phyloP scores from a whole-genome alignment of 305 asterid species.

The Solanum hybrid region DNA sequence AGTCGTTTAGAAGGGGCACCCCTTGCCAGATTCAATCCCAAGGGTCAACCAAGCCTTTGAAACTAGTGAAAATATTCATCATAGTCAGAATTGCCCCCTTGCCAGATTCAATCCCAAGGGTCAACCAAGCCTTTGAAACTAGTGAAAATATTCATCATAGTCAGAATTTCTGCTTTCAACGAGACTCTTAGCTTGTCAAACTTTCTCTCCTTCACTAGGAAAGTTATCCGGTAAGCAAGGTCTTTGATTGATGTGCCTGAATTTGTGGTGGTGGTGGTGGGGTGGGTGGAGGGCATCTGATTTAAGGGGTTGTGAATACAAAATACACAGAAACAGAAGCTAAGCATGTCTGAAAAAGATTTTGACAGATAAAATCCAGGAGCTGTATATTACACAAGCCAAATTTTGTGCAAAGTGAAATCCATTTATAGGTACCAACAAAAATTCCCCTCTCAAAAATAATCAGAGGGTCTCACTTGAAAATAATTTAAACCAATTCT shows the following conservation, averaged over 20 bases:
- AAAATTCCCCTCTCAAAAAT: constrained; percentile 29
- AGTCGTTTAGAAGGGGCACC: too few species aligned
- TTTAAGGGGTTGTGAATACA: not conserved
- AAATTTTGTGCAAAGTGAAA: not conserved
- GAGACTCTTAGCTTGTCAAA: not conserved
- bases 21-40: not conserved
- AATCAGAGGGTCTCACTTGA: constrained; percentile 34
- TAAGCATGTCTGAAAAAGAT: not conserved
- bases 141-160: too few species aligned
- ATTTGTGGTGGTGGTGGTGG: not conserved
- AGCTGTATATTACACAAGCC: constrained; percentile 7
- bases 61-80: too few species aligned
- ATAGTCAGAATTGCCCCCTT: too few species aligned
- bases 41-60: too few species aligned
- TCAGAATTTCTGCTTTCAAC: too few species aligned
- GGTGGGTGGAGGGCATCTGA: too few species aligned
- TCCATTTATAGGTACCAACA: not conserved
- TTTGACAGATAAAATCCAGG: not conserved
- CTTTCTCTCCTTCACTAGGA: not conserved
- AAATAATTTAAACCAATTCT: constrained; percentile 26
- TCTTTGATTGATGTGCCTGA: not conserved
- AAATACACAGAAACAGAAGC: not conserved
- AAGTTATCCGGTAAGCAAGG: not conserved
- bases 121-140: not conserved
- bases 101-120: not conserved